A percentile compares a stretch with the other conserved stretches of the same genome.
phyloP scores from a whole-genome alignment of 306 rosid species.

The Vicia faba region DNA sequence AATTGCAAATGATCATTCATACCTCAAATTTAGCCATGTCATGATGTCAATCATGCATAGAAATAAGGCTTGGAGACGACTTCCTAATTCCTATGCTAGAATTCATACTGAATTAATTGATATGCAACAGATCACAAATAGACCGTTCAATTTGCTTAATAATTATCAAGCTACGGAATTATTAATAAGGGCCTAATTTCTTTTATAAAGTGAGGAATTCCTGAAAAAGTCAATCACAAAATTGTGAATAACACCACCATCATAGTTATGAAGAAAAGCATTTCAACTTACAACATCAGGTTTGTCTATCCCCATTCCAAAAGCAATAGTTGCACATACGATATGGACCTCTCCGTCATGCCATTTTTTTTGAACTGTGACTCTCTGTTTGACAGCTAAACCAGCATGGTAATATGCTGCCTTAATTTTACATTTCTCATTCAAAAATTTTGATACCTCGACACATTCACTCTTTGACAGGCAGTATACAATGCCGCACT shows the following conservation, averaged over 20 bases:
- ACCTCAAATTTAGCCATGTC: slow-evolving; percentile 2
- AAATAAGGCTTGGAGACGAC: slow-evolving; percentile 13
- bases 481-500: slow-evolving; percentile 89
- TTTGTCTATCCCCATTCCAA: slow-evolving; percentile 99
- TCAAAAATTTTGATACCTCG: slow-evolving; percentile 77
- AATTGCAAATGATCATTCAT: slow-evolving; percentile 10
- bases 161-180: slow-evolving; percentile 23
- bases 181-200: slow-evolving; percentile 22
- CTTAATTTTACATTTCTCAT: slow-evolving; percentile 68
- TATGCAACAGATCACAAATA: slow-evolving; percentile 26
- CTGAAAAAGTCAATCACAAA: slow-evolving; percentile 21
- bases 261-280: slow-evolving; percentile 35
- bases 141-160: slow-evolving; percentile 3
- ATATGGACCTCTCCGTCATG: slow-evolving; percentile 79
- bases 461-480: slow-evolving; percentile 92
- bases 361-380: slow-evolving; percentile 88
- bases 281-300: slow-evolving; percentile 87
- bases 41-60: slow-evolving; percentile 9
- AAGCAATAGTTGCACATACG: slow-evolving; percentile 95
- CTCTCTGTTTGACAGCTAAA: slow-evolving; percentile 78
- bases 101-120: slow-evolving; percentile 5
- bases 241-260: slow-evolving; percentile 33
- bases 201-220: slow-evolving; percentile 15
- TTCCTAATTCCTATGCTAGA: slow-evolving; percentile 24
- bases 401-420: slow-evolving; percentile 92